These are phyloP conservation scores for Pseudonectria foliicola DNA, from an alignment of 2,329 filamentous ascomycete genomes.

Conservation along the genomic window DNA sequence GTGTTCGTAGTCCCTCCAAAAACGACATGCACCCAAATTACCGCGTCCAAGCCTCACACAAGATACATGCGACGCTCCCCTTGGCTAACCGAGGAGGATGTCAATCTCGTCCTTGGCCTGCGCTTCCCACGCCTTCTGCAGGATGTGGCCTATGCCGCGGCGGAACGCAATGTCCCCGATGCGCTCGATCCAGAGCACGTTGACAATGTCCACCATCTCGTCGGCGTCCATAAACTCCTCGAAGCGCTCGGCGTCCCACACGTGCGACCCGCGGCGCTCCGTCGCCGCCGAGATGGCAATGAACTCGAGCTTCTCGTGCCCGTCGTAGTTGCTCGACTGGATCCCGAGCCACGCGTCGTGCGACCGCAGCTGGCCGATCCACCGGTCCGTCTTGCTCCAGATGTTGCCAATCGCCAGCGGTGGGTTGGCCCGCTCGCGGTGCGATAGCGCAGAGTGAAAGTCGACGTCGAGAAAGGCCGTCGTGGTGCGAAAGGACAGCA, in stretches of 20 bases:
- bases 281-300: slow-evolving; percentile 34
- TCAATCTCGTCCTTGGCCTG: slow-evolving; percentile 33
- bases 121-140: slow-evolving; percentile 34
- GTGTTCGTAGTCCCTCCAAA: no score
- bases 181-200: slow-evolving; percentile 40
- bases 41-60: neutral
- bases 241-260: slow-evolving; percentile 33
- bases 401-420: slow-evolving; percentile 37
- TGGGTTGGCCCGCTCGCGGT: slow-evolving; percentile 30
- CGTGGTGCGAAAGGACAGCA: slow-evolving; percentile 34
- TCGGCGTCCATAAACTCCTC: slow-evolving; percentile 35
- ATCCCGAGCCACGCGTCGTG: slow-evolving; percentile 40
- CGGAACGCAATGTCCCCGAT: slow-evolving; percentile 36
- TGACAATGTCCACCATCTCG: slow-evolving; percentile 37
- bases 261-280: slow-evolving; percentile 35
- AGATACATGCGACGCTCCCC: slow-evolving; percentile 1
- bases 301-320: slow-evolving; percentile 37
- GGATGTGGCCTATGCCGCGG: slow-evolving; percentile 35
- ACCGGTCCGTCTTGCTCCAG: slow-evolving; percentile 28
- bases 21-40: no score
- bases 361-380: slow-evolving; percentile 37
- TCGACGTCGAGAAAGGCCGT: slow-evolving; percentile 35
- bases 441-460: slow-evolving; percentile 28
- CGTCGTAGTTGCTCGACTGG: slow-evolving; percentile 39
- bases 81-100: slow-evolving; percentile 32